Conservation (phyloP, 768 basidiomycete species). For the Daedaleopsis sinensis region DNA sequence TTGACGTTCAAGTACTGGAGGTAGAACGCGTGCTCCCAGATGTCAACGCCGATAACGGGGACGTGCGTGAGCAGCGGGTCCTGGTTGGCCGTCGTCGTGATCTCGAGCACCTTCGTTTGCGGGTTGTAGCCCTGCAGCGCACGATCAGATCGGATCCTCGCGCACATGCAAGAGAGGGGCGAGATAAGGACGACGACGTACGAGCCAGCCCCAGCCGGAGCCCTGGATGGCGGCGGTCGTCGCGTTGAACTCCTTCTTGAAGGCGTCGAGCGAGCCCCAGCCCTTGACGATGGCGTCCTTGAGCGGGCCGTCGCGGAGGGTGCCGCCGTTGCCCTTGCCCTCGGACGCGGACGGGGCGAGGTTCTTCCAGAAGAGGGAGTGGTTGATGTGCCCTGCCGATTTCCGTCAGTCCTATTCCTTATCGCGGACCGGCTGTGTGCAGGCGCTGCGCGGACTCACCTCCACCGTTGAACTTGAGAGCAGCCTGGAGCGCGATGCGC, state of each 20-base stretch:
- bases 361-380: slow-evolving; percentile 97
- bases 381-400: slow-evolving; percentile 84
- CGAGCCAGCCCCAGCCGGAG: slow-evolving; percentile 96
- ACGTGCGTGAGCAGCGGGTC: slow-evolving; percentile 80
- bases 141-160: background rate
- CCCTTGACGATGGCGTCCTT: slow-evolving; percentile 70
- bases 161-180: background rate
- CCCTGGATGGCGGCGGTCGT: slow-evolving; percentile 88
- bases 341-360: slow-evolving; percentile 63
- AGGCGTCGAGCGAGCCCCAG: slow-evolving; percentile 71
- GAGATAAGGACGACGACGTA: slow-evolving; percentile 52
- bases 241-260: slow-evolving; percentile 85
- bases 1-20: slow-evolving; percentile 97
- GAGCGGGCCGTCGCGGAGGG: slow-evolving; percentile 65
- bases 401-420: background rate
- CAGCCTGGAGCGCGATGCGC: slow-evolving; percentile 85
- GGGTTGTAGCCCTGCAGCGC: slow-evolving; percentile 67
- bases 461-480: slow-evolving; percentile 96
- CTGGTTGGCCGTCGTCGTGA: slow-evolving; percentile 93
- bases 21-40: slow-evolving; percentile 98
- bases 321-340: slow-evolving; percentile 60
- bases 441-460: slow-evolving; percentile 49
- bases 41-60: slow-evolving; percentile 90
- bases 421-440: too few relatives aligned
- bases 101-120: slow-evolving; percentile 71